phyloP scores from a whole-genome alignment of 805 yeast genomes.

The Maudiozyma saulgeensis region DNA sequence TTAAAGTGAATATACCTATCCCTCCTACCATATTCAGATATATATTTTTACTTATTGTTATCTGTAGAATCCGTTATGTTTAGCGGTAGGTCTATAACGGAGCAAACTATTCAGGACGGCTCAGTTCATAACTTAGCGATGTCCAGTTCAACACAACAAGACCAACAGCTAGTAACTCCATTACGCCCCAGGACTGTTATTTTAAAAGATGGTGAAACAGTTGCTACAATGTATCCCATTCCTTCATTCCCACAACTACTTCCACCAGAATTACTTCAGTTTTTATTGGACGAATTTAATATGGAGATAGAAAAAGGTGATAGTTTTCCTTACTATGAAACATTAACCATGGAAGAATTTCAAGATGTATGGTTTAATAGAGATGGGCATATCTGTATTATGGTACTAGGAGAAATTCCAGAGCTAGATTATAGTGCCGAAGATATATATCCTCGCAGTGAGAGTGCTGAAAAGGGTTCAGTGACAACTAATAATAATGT shows the following conservation, averaged over 20 bases:
- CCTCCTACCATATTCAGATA: too few species aligned
- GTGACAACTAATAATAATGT: background rate
- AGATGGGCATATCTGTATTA: slow-evolving; percentile 41
- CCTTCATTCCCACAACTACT: slow-evolving; percentile 45
- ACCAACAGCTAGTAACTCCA: slow-evolving; percentile 11
- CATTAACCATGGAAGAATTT: slow-evolving; percentile 65
- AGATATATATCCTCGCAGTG: background rate
- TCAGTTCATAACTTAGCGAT: background rate
- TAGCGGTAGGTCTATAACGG: background rate
- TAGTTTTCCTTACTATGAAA: slow-evolving; percentile 77
- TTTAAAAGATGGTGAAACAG: slow-evolving; percentile 79
- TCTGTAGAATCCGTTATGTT: background rate
- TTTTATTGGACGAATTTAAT: slow-evolving; percentile 84
- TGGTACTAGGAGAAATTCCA: slow-evolving; percentile 68
- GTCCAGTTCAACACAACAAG: background rate
- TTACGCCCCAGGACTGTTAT: slow-evolving; percentile 60
- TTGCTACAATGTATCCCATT: slow-evolving; percentile 88
- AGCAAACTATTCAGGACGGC: background rate
- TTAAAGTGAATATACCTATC: too few species aligned
- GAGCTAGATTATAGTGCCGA: slow-evolving; percentile 32
- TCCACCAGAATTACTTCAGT: slow-evolving; percentile 71
- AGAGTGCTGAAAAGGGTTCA: background rate
- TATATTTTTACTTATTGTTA: too few species aligned
- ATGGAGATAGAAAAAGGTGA: slow-evolving; percentile 87
- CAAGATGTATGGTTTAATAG: slow-evolving; percentile 69